Evolutionary conservation across 2,329 filamentous ascomycete species (phyloP).

Genomic region (Fusarium musae): DNA sequence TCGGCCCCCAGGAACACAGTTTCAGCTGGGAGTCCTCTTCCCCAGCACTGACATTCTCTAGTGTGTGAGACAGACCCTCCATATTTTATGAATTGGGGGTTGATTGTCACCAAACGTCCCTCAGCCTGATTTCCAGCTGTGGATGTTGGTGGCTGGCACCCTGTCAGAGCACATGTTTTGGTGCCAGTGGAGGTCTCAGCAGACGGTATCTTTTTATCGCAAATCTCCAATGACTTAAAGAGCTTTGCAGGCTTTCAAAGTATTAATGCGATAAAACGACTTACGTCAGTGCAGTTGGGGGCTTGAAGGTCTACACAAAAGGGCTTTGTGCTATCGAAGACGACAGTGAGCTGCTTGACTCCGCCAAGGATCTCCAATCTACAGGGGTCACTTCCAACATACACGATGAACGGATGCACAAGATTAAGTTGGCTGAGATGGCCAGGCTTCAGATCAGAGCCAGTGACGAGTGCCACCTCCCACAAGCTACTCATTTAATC

Average conservation of each 20-base stretch:
- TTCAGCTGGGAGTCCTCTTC: background rate
- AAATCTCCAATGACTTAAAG: background rate
- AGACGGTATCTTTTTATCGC: background rate
- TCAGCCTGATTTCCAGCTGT: background rate
- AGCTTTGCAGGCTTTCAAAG: background rate
- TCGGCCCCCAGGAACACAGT: background rate
- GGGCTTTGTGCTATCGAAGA: background rate
- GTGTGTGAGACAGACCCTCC: conserved; percentile 1
- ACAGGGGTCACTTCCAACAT: background rate
- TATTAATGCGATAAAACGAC: background rate
- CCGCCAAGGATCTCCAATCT: background rate
- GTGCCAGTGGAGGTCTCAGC: background rate
- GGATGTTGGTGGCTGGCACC: background rate
- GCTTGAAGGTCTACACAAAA: background rate
- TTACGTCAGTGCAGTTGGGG: background rate
- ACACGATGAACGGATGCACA: background rate
- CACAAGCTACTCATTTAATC: background rate
- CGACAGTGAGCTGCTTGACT: background rate
- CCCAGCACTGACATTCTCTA: background rate
- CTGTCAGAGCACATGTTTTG: background rate
- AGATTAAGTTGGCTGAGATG: background rate
- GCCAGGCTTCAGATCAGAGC: background rate
- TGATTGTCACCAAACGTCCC: background rate
- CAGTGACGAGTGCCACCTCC: background rate
- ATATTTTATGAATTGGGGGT: background rate